Base-by-base conservation (phyloP, 176 grass and related monocot genomes). In the Carex myosuroides region DNA sequence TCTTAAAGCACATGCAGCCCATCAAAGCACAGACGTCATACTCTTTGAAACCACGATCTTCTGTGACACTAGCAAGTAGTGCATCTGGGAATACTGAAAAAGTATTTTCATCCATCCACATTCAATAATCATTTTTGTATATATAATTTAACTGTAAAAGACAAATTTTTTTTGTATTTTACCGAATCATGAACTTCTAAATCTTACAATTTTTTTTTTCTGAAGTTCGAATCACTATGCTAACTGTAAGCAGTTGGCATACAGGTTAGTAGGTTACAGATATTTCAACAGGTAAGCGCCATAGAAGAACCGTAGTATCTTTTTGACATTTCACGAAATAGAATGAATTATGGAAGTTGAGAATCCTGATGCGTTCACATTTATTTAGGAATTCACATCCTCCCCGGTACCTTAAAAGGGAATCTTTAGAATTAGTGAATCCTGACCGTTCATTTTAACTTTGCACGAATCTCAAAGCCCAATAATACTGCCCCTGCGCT, bases 321-420 rank as follows among this genome's bases (percentile, higher is more conserved):
- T 70, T 70, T 70, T 70, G 3, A 56, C 46, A 54, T 55, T 30
- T 77, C 24, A 13, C 9, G 20, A 53, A 61, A 62, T 61, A 20
- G 54, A 21, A 80, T 13, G 78, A 64, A 82, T 52, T 14, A 50
- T 8, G 62, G 66, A 21, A 30, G 50, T 32, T 3, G 44, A 50
- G 79, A 54, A 81, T 81, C 79, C 33, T 9, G 0, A 64, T 8
- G 79, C 7, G 79, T 81, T 81, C 79, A 81, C 79, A 81, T 64
- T 64, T 35, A 8, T 0, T 35, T 35, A 35, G 2, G 33, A 35
- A 35, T 29, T 29, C 29, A 29, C 29, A 29, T 26, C 26, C 26
- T 26, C 26, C 26, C 26, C 26, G 26, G 26, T 26, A 1, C 26
- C 26, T 26, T 26, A 26, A 26, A 26, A 26, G 26, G 26, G 26